Conservation (phyloP, 345 rosid species). For the Gossypium thurberi region DNA sequence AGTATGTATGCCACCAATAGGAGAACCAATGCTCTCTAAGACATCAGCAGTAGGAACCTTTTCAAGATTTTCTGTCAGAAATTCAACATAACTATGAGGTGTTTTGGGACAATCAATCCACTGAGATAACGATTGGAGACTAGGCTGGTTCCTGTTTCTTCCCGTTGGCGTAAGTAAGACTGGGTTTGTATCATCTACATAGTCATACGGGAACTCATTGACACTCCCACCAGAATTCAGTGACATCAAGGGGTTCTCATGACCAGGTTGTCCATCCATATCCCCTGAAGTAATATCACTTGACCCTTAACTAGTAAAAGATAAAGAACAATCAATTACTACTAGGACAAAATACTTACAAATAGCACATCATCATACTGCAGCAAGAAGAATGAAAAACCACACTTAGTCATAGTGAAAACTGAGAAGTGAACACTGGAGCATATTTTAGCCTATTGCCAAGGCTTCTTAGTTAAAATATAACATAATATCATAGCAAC, state of each 20-base stretch:
- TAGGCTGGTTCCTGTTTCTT: slow-evolving; percentile 10
- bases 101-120: slow-evolving; percentile 20
- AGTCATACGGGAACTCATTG: slow-evolving; percentile 16
- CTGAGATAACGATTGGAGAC: slow-evolving; percentile 22
- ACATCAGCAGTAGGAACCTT: slow-evolving; percentile 22
- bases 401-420: not conserved
- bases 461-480: not conserved
- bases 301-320: not conserved
- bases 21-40: slow-evolving; percentile 21
- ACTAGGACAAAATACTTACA: not conserved
- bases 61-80: slow-evolving; percentile 25
- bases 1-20: slow-evolving; percentile 10
- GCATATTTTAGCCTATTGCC: not conserved
- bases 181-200: slow-evolving; percentile 18
- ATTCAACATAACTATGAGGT: slow-evolving; percentile 29
- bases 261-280: slow-evolving; percentile 26
- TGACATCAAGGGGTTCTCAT: slow-evolving; percentile 17
- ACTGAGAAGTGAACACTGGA: not conserved
- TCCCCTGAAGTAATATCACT: slow-evolving; percentile 3
- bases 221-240: slow-evolving; percentile 14
- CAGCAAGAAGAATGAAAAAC: not conserved
- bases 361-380: not conserved
- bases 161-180: not conserved
- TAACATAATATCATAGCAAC: not conserved
- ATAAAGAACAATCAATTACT: not conserved